Base-by-base conservation (phyloP, 1,284 basidiomycete species). In the Ustilago lituana region DNA sequence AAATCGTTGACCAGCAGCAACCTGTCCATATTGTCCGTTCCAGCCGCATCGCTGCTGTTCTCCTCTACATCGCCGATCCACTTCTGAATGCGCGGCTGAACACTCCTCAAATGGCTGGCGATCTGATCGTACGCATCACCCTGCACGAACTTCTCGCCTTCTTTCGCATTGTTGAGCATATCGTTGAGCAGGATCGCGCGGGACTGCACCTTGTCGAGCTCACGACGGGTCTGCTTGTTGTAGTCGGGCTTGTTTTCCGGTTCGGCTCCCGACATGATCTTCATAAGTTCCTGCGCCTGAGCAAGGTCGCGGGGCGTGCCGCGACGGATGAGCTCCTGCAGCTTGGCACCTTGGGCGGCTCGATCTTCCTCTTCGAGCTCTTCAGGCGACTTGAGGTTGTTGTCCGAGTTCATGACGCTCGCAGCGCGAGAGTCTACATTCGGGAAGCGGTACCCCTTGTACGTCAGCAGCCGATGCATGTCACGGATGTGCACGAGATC, bases 101-200 rank as follows among this genome's bases (percentile, higher is more conserved):
- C 94, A 45, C 87, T 88, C 24, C 86, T 86, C 37, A 97, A 87
- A 44, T 96, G 90, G 1, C 87, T 84, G 0, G 94, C 91, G 8
- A 98, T 93, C 90, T 98, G 95, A 84, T 97, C 92, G 79, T 98
- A 98, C 2, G 89, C 94, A 82, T 98, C 96, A 5, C 96, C 96
- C 27, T 82, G 76, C 11, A 79, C 84, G 60, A 84, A 84, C 44
- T 81, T 80, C 48, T 85, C 84, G 8, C 90, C 88, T 47, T 87
- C 85, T 61, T 93, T 91, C 15, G 92, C 90, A 77, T 98, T 98
- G 77, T 98, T 93, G 50, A 98, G 86, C 89, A 99, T 91, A 83
- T 98, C 94, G 79, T 95, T 96, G 24, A 98, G 86, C 43, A 98
- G 83, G 32, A 98, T 89, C 33, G 96, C 93, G 82, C 98, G 93